Evolutionary conservation across 2,329 filamentous ascomycete genomes (phyloP).

Genomic region (Alternaria ventricosa): DNA sequence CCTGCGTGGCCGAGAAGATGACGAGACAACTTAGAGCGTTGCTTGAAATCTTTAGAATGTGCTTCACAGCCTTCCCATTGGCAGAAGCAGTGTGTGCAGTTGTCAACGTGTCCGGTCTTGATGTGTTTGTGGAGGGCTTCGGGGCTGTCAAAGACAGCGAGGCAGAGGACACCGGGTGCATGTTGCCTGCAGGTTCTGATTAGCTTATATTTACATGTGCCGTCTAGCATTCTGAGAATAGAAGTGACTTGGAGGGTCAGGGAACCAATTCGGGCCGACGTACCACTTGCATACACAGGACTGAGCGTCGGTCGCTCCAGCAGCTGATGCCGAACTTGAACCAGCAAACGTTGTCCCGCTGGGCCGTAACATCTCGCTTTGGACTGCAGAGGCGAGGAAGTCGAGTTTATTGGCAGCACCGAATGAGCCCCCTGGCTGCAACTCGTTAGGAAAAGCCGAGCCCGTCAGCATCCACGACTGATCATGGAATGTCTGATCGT

Average conservation of each 20-base stretch:
- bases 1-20: conserved; percentile 48
- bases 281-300: conserved; percentile 42
- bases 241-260: neutral
- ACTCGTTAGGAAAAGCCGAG: conserved; percentile 26
- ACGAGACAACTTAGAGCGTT: conserved; percentile 48
- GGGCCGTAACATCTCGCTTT: conserved; percentile 33
- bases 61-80: conserved; percentile 47
- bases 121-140: conserved; percentile 46
- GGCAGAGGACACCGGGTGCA: conserved; percentile 33
- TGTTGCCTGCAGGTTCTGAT: conserved; percentile 27
- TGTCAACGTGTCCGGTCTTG: conserved; percentile 44
- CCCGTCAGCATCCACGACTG: conserved; percentile 39
- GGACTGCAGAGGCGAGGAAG: conserved; percentile 37
- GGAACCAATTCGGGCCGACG: neutral
- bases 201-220: neutral
- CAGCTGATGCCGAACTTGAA: conserved; percentile 4
- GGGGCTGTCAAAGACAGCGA: conserved; percentile 35
- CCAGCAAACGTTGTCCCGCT: conserved; percentile 14
- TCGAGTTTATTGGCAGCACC: conserved; percentile 32
- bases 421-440: conserved; percentile 13
- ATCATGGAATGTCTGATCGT: conserved; percentile 27
- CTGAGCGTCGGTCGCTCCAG: conserved; percentile 14
- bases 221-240: neutral
- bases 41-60: conserved; percentile 47
- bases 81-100: conserved; percentile 43